Conservation (phyloP, 2,329 filamentous ascomycete species). For the Calonectria crousiana region DNA sequence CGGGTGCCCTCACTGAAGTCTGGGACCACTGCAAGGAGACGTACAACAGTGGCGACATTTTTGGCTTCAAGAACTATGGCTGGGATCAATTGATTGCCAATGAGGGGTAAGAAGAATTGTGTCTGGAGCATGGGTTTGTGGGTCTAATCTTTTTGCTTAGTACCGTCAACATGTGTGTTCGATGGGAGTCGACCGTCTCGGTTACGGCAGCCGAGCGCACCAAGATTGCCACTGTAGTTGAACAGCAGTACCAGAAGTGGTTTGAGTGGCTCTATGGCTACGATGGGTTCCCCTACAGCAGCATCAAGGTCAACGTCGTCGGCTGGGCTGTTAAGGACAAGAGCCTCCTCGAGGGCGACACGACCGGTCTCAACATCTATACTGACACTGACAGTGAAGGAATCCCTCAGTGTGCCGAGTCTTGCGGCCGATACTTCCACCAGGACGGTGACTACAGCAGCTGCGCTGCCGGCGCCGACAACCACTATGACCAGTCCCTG, state of each 20-base stretch:
- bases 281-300: conserved; percentile 56
- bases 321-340: conserved; percentile 57
- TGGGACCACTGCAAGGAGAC: conserved; percentile 33
- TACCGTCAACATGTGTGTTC: conserved; percentile 50
- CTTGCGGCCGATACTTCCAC: conserved; percentile 58
- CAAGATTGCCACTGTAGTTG: conserved; percentile 49
- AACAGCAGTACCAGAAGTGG: conserved; percentile 55
- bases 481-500: conserved; percentile 58
- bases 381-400: conserved; percentile 54
- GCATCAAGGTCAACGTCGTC: conserved; percentile 54
- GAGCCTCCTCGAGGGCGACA: conserved; percentile 51
- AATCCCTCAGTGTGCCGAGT: conserved; percentile 52
- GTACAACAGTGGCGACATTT: conserved; percentile 27
- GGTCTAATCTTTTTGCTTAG: conserved; percentile 14
- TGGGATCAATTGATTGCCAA: conserved; percentile 48
- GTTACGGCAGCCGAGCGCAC: conserved; percentile 53
- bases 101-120: conserved; percentile 40
- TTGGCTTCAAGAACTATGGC: conserved; percentile 46
- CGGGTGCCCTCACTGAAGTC: conserved; percentile 30
- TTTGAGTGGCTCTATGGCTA: conserved; percentile 57
- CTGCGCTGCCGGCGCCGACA: conserved; percentile 48
- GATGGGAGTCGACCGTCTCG: conserved; percentile 55
- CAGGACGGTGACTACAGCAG: conserved; percentile 55
- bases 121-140: background rate
- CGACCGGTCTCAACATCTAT: conserved; percentile 53